A percentile compares a stretch with the other conserved stretches of the same genome.
Conservation (phyloP, 305 asterid genomes). For the Solanum hybrid region DNA sequence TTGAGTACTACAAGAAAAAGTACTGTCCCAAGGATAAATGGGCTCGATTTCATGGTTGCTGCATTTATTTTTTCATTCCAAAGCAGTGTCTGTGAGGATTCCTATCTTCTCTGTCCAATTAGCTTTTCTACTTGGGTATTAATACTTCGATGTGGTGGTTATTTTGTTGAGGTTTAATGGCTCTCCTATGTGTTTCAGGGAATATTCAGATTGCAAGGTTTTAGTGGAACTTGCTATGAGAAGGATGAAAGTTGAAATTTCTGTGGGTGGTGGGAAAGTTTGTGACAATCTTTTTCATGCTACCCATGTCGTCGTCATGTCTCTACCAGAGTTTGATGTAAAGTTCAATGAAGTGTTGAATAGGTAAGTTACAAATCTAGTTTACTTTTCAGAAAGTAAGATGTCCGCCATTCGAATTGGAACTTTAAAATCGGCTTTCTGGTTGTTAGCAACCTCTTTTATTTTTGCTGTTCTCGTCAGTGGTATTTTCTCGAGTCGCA, state of each 20-base stretch:
- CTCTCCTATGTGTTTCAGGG: constrained; percentile 24
- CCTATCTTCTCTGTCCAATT: constrained; percentile 3
- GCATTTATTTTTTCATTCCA: constrained; percentile 58
- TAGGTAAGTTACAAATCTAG: constrained; percentile 34
- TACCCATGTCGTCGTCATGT: constrained; percentile 63
- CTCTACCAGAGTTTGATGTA: constrained; percentile 28
- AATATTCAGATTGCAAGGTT: constrained; percentile 38
- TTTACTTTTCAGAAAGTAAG: not conserved
- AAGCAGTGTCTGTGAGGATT: constrained; percentile 37
- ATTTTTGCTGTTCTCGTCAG: not conserved
- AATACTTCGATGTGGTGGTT: constrained; percentile 10
- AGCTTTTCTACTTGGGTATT: constrained; percentile 1
- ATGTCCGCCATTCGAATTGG: not conserved
- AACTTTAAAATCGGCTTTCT: not conserved
- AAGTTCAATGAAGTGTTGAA: constrained; percentile 40
- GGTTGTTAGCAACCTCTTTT: not conserved
- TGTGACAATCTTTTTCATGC: constrained; percentile 46
- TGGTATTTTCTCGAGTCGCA: not conserved
- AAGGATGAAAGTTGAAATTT: constrained; percentile 75
- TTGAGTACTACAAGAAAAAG: constrained; percentile 60
- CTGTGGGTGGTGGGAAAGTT: constrained; percentile 61
- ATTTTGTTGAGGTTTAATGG: constrained; percentile 7
- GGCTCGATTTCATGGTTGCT: constrained; percentile 71
- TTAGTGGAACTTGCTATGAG: constrained; percentile 49
- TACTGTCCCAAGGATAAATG: constrained; percentile 67